Base-by-base conservation (phyloP, 2,329 filamentous ascomycete species). In the Celoporthe dispersa region DNA sequence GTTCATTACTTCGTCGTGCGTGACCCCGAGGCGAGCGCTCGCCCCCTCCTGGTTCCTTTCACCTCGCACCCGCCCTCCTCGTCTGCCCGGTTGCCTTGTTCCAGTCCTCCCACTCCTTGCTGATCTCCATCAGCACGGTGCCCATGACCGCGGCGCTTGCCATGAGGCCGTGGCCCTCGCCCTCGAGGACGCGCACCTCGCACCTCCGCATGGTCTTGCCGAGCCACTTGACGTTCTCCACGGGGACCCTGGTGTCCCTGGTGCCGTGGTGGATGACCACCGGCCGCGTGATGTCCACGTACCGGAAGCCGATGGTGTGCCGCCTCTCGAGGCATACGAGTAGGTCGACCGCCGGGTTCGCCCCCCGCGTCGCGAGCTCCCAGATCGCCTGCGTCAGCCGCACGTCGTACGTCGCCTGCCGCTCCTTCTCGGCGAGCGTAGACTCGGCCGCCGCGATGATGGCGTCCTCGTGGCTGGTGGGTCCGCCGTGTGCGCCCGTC, bases 111-210 rank as follows among this genome's bases (percentile, higher is more conserved):
- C 95, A 98, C 79, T 98, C 96, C 74, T 90, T 90, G 66, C 93
- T 92, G 76, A 99, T 97, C 82, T 99, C 96, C 80, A 94, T 95
- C 48, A 99, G 83, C n/a, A 98, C 92, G 28, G 91, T 90, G 59
- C 94, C 93, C 96, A 99, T 99, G 60, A 98, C 95, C 19, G 85
- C 85, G 0, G 96, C 94, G 74, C 92, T 97, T 0, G 96, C 96
- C 96, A 99, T 99, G 33, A 99, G 83, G 0, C 96, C 95, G 78
- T 99, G 96, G 3, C 94, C 94, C 79, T 99, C 95, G 7, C 93
- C 94, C 74, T 97, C 92, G 3, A 99, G 85, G 6, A 98, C 90
- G 6, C 95, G 86, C 19, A 99, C 93, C 79, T 98, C 96, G 79
- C 95, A 98, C 63, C 93, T 87, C 39, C 92, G 90, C 94, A 99